Base-by-base conservation (phyloP, 2,329 filamentous ascomycete genomes). In the Penicillium sumatraense region DNA sequence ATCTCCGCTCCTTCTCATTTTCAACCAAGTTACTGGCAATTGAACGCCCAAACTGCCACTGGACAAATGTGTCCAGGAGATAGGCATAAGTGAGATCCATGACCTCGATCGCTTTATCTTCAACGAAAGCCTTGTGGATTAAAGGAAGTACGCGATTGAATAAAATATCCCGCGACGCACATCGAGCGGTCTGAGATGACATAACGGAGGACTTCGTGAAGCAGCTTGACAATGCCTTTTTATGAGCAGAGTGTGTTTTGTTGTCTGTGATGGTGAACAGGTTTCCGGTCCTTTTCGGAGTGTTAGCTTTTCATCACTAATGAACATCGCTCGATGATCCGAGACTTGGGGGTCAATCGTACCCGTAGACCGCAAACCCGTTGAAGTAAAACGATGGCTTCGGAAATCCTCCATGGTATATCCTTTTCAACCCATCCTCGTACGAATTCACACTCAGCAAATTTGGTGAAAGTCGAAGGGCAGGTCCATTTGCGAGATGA, bases 351-450 rank as follows among this genome's bases (percentile, higher is more conserved):
- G 10, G 26, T 27, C 10, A 13, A 4, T 13, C 46, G 10, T 49
- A 49, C 46, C 20, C 20, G 11, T 49, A 49, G 2, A 49, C 20
- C 18, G 46, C 46, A 26, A 49, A 49, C 1, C 46, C 46, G 14
- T 49, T 38, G 14, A 49, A 49, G 27, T 49, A 49, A 27, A 49
- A 49, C 3, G 38, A 31, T 13, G 31, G 46, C 16, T 49, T 49
- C 4, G 46, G 46, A 35, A 49, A 49, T 1, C 46, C 46, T 9
- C 46, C 46, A 13, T 49, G 46, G 29, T 49, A 49, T 7, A 49
- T 49, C 27, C 33, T 38, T 16, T 49, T 49, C n/a, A 49, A 11
- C 18, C 46, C 46, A 27, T 49, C 46, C 8, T 33, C 29, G 33
- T 26, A 49, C 10, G 31, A 26, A n/a, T 49, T 49, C 5, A 49